These are phyloP conservation scores for Lactarius sp. DNA, from an alignment of 768 basidiomycete species.

Conservation along the genomic window DNA sequence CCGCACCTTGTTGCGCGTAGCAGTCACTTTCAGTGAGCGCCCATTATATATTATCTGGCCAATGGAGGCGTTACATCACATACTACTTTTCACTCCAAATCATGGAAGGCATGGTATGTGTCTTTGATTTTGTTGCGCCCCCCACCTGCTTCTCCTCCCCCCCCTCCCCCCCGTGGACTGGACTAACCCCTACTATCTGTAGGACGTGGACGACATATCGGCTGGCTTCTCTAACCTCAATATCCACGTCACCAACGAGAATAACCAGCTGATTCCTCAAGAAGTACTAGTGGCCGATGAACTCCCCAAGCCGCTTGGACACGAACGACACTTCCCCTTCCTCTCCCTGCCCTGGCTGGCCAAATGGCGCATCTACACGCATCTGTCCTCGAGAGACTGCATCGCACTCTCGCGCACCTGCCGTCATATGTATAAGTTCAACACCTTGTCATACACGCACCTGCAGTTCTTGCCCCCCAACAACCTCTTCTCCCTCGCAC, in stretches of 20 bases:
- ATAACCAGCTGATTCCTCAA: background rate
- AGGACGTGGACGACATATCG: conserved; percentile 10
- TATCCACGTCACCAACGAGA: background rate
- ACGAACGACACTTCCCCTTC: background rate
- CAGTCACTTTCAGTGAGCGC: conserved; percentile 2
- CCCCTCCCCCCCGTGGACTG: background rate
- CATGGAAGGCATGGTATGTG: conserved; percentile 11
- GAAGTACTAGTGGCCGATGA: background rate
- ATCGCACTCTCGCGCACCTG: conserved; percentile 17
- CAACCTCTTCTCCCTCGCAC: conserved; percentile 12
- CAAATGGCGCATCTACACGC: conserved; percentile 7
- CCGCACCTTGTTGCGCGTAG: background rate
- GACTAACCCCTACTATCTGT: background rate
- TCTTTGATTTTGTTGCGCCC: background rate
- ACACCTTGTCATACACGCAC: conserved; percentile 15
- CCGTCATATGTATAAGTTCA: conserved; percentile 14
- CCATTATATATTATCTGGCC: background rate
- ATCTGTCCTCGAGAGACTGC: conserved; percentile 9
- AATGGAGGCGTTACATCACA: background rate
- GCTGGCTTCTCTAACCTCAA: conserved; percentile 3
- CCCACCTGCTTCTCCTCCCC: background rate
- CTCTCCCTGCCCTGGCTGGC: conserved; percentile 5
- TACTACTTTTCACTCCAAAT: background rate
- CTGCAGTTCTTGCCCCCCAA: conserved; percentile 15
- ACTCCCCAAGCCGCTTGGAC: background rate